Conservation (phyloP, 768 basidiomycete species). For the Hypholoma sublateritium region DNA sequence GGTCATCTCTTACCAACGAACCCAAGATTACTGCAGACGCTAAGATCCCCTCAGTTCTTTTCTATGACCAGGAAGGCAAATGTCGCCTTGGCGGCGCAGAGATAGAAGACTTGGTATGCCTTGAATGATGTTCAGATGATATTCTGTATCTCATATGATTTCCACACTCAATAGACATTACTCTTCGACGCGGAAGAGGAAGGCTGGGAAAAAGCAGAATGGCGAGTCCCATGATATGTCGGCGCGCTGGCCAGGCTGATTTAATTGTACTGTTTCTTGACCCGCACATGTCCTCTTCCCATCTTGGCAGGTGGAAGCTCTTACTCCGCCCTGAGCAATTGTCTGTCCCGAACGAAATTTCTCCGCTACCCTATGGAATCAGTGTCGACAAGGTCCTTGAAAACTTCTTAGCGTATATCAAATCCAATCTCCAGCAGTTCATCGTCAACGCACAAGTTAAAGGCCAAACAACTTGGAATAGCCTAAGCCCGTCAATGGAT, state of each 20-base stretch:
- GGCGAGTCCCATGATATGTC: constrained; percentile 8
- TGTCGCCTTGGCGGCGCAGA: constrained; percentile 17
- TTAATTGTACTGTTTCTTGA: not conserved
- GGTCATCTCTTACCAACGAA: not conserved
- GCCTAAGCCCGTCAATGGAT: constrained; percentile 13
- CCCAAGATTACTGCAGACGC: constrained; percentile 18
- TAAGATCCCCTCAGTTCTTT: constrained; percentile 38
- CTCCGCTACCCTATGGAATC: constrained; percentile 16
- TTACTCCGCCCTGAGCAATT: constrained; percentile 19
- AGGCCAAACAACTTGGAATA: constrained; percentile 13
- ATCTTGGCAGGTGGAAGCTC: constrained; percentile 25
- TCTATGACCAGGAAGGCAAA: constrained; percentile 27
- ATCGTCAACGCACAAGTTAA: constrained; percentile 9
- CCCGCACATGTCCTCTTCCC: no score
- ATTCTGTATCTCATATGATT: not conserved
- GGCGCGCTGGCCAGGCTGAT: not conserved
- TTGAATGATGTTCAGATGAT: not conserved
- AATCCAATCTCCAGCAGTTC: constrained; percentile 16
- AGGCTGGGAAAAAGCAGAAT: constrained; percentile 18
- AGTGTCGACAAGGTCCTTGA: constrained; percentile 20
- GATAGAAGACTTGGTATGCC: constrained; percentile 16
- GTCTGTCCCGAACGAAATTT: constrained; percentile 2
- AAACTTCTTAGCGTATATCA: constrained; percentile 25
- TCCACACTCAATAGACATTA: not conserved
- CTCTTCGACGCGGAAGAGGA: constrained; percentile 11